Conservation (phyloP, 2,329 filamentous ascomycete genomes). For the Ceratocystis eucalypticola region DNA sequence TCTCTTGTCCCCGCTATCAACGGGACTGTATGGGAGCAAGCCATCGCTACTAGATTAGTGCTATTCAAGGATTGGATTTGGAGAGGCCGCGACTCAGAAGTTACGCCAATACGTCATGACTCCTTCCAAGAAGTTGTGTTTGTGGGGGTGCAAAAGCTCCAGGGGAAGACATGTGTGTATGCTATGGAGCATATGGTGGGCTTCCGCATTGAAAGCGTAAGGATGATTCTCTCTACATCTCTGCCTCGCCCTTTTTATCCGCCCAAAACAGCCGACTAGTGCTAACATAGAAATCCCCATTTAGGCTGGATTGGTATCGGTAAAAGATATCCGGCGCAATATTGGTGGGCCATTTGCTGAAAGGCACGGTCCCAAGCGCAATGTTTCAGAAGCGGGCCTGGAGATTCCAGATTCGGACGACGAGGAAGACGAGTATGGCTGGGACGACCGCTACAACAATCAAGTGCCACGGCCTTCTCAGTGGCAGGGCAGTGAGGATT, state of each 20-base stretch:
- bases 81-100: conserved; percentile 22
- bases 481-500: conserved; percentile 54
- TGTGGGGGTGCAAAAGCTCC: conserved; percentile 48
- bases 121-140: conserved; percentile 14
- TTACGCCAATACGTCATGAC: neutral
- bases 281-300: neutral
- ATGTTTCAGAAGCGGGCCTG: conserved; percentile 32
- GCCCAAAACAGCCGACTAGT: neutral
- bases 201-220: conserved; percentile 37
- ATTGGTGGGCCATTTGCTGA: neutral
- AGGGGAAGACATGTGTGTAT: conserved; percentile 36
- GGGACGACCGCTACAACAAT: conserved; percentile 51
- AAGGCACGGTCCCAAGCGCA: conserved; percentile 42
- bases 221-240: conserved; percentile 17
- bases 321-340: conserved; percentile 21
- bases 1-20: conserved; percentile 63
- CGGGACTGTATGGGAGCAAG: conserved; percentile 66
- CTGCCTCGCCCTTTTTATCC: neutral
- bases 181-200: conserved; percentile 34
- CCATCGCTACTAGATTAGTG: conserved; percentile 57
- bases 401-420: conserved; percentile 50
- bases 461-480: conserved; percentile 48
- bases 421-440: conserved; percentile 57
- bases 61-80: conserved; percentile 66
- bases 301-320: conserved; percentile 14